Percentiles rank a stretch among this genome's conserved stretches.
phyloP scores from a whole-genome alignment of 2,329 filamentous ascomycete genomes.

The Aspergillus amoenus region DNA sequence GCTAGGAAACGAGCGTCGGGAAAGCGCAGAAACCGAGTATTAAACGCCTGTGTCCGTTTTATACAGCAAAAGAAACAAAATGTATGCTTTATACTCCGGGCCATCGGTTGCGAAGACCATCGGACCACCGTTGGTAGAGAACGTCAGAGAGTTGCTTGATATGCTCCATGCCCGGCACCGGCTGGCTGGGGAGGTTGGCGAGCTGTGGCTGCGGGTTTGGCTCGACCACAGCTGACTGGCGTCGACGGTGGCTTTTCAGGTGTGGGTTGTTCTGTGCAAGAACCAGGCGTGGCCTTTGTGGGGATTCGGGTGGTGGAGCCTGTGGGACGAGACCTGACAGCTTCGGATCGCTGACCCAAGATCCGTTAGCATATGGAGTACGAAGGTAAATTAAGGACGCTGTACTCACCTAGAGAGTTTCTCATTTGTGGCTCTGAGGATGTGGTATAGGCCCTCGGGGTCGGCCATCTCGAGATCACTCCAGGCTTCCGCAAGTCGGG shows the following conservation, averaged over 20 bases:
- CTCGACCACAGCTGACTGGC: slow-evolving; percentile 50
- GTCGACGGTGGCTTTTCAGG: slow-evolving; percentile 72
- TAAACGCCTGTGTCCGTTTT: slow-evolving; percentile 28
- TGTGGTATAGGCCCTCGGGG: slow-evolving; percentile 83
- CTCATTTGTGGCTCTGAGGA: slow-evolving; percentile 76
- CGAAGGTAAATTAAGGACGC: not conserved
- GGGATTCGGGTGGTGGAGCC: slow-evolving; percentile 40
- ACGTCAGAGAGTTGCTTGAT: slow-evolving; percentile 85
- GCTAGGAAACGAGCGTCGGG: slow-evolving; percentile 12
- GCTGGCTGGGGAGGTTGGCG: slow-evolving; percentile 56
- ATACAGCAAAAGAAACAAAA: slow-evolving; percentile 28
- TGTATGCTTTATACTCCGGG: slow-evolving; percentile 31
- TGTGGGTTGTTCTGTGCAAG: slow-evolving; percentile 83
- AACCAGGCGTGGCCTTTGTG: slow-evolving; percentile 63
- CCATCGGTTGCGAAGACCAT: slow-evolving; percentile 75
- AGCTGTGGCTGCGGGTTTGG: slow-evolving; percentile 38
- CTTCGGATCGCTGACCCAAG: slow-evolving; percentile 35
- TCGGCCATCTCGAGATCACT: slow-evolving; percentile 80
- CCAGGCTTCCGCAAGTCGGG: slow-evolving; percentile 81
- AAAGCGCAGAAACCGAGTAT: slow-evolving; percentile 20
- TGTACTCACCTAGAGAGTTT: slow-evolving; percentile 55
- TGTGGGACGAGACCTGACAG: slow-evolving; percentile 40
- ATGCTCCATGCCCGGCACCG: slow-evolving; percentile 81
- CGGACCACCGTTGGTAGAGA: slow-evolving; percentile 85
- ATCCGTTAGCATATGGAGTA: slow-evolving; percentile 11